Conservation (phyloP, 1,139 yeast species). For the Hyphopichia khmerensis region DNA sequence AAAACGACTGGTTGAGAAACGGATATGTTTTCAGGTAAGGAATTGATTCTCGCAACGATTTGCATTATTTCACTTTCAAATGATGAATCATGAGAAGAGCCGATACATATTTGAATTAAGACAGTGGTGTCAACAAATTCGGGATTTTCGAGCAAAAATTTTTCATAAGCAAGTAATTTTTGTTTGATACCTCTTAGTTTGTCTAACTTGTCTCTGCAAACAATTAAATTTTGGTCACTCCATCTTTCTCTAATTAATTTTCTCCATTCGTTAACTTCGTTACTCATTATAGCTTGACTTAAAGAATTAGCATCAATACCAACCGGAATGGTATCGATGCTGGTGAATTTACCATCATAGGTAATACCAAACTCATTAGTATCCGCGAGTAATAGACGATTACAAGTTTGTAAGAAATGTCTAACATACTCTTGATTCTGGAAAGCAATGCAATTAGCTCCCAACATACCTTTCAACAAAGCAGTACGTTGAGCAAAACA, state of each 20-base stretch:
- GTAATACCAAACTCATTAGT: slow-evolving; percentile 72
- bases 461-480: slow-evolving; percentile 79
- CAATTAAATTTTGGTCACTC: slow-evolving; percentile 67
- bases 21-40: slow-evolving; percentile 70
- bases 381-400: slow-evolving; percentile 79
- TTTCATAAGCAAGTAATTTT: slow-evolving; percentile 83
- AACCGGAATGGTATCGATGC: slow-evolving; percentile 72
- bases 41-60: slow-evolving; percentile 82
- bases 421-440: slow-evolving; percentile 92
- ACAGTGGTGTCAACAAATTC: slow-evolving; percentile 67
- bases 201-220: slow-evolving; percentile 87
- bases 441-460: slow-evolving; percentile 84
- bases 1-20: slow-evolving; percentile 83
- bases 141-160: slow-evolving; percentile 70
- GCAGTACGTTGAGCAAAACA: slow-evolving; percentile 86
- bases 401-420: slow-evolving; percentile 90
- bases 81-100: slow-evolving; percentile 52
- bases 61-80: slow-evolving; percentile 72
- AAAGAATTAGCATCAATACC: slow-evolving; percentile 81
- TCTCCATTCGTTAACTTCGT: slow-evolving; percentile 69
- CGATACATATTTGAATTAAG: slow-evolving; percentile 77
- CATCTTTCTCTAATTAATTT: slow-evolving; percentile 73
- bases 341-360: slow-evolving; percentile 64
- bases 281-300: slow-evolving; percentile 42
- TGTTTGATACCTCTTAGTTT: slow-evolving; percentile 85